Base-by-base conservation (phyloP, 441 rosid species). In the Sinapis alba region DNA sequence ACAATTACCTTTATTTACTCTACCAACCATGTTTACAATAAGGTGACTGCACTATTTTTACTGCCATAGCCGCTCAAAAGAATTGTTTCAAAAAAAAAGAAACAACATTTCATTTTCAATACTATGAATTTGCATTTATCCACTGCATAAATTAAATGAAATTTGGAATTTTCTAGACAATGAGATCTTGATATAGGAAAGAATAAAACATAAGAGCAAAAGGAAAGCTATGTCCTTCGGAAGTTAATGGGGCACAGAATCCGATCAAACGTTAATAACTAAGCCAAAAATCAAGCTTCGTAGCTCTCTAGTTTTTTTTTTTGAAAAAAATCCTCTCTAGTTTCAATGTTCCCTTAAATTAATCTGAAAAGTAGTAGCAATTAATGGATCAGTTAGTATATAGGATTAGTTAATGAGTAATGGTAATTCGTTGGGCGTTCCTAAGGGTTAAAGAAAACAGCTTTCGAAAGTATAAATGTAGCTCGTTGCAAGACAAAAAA, bases 371-470 rank as follows among this genome's bases (percentile, higher is more conserved):
- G 62, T 74, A 69, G 77, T 82, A 59, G 23, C 18, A 72, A 45
- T 80, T 60, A 80, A 58, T 71, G 75, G 79, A 76, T 77, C 71
- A 62, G 41, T 41, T 19, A 32, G 16, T 34, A 30, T 7, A 15
- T 53, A 15, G 7, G 50, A 30, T 20, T 26, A 54, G 72, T 63
- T 72, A 64, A 78, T 68, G 41, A 60, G 62, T 72, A 64, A 76
- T 68, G 50, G 57, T 79, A 53, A 72, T 45, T n/a, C 16, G 53
- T 51, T 73, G 81, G 81, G 75, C 64, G 74, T 81, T 76, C 86
- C 80, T 84, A 81, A 86, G 83, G 84, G 73, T 81, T 77, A 57
- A 66, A 62, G 65, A 26, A 51, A 45, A n/a, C 18, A n/a, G 0
- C 15, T 45, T 21, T 54, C 6, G 24, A 27, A 61, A 28, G 50